Evolutionary conservation across 2,329 filamentous ascomycete species (phyloP).

Genomic region (Paecilomyces dactylethromorphus): DNA sequence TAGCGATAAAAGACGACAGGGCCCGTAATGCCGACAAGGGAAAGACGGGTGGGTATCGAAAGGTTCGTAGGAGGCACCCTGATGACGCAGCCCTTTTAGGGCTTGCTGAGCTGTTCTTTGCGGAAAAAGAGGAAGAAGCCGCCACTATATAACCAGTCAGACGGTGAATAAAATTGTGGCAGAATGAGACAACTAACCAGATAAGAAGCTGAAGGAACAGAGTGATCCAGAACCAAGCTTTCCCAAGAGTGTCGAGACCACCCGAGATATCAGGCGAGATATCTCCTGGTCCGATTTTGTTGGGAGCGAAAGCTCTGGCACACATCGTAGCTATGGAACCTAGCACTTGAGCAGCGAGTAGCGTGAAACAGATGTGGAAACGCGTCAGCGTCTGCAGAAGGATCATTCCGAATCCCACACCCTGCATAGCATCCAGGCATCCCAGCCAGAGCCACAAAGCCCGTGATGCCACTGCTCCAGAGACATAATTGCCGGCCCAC

Average conservation of each 20-base stretch:
- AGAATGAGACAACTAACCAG: slow-evolving; percentile 47
- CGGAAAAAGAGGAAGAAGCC: slow-evolving; percentile 40
- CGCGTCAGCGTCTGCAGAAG: slow-evolving; percentile 59
- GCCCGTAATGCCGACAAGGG: background rate
- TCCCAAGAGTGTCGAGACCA: slow-evolving; percentile 39
- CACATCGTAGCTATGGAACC: slow-evolving; percentile 58
- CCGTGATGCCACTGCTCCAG: slow-evolving; percentile 51
- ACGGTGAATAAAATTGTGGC: background rate
- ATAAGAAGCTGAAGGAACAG: slow-evolving; percentile 52
- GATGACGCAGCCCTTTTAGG: slow-evolving; percentile 15
- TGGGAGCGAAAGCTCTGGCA: slow-evolving; percentile 54
- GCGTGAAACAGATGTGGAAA: slow-evolving; percentile 57
- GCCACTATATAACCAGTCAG: slow-evolving; percentile 17
- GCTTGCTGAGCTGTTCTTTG: slow-evolving; percentile 39
- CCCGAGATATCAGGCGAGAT: slow-evolving; percentile 58
- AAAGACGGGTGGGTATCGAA: background rate
- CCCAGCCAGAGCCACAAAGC: slow-evolving; percentile 62
- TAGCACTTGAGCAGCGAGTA: slow-evolving; percentile 55
- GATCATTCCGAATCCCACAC: slow-evolving; percentile 63
- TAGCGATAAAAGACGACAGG: background rate
- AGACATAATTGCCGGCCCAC: slow-evolving; percentile 52
- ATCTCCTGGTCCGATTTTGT: slow-evolving; percentile 54
- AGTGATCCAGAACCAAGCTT: slow-evolving; percentile 56
- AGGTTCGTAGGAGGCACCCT: background rate
- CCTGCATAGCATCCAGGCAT: slow-evolving; percentile 58